These are phyloP conservation scores for Amphicarpaea edgeworthii DNA, from an alignment of 306 rosid species.

Conservation along the genomic window DNA sequence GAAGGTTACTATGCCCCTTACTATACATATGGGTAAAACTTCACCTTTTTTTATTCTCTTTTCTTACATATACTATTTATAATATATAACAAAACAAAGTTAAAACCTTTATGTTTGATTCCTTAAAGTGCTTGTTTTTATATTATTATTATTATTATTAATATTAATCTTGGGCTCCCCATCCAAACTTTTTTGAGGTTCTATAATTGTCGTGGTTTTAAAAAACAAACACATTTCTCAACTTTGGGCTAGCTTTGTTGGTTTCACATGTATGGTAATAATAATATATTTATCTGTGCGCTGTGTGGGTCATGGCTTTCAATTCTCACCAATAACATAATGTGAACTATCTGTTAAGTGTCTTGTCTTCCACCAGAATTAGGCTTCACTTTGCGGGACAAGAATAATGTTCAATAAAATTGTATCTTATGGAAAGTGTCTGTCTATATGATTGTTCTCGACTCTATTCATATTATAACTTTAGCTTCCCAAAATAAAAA, in stretches of 20 bases:
- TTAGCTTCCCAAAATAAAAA: too few species aligned
- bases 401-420: too few species aligned
- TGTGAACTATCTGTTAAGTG: slow-evolving; percentile 8
- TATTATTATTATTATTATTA: not conserved
- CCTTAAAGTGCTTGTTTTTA: slow-evolving; percentile 33
- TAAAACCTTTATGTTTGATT: too few species aligned
- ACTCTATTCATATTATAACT: too few species aligned
- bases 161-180: slow-evolving; percentile 12
- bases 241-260: slow-evolving; percentile 54
- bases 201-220: slow-evolving; percentile 19
- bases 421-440: too few species aligned
- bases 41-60: too few species aligned
- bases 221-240: not conserved
- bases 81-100: too few species aligned
- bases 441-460: too few species aligned
- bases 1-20: too few species aligned
- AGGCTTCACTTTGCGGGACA: not conserved
- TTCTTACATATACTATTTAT: too few species aligned
- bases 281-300: not conserved
- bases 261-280: slow-evolving; percentile 23
- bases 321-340: not conserved
- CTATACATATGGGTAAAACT: too few species aligned
- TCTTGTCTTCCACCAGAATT: not conserved
- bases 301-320: not conserved
- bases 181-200: slow-evolving; percentile 26